Evolutionary conservation across 2,329 filamentous ascomycete species (phyloP).

Genomic region (Aspergillus novoparasiticus): DNA sequence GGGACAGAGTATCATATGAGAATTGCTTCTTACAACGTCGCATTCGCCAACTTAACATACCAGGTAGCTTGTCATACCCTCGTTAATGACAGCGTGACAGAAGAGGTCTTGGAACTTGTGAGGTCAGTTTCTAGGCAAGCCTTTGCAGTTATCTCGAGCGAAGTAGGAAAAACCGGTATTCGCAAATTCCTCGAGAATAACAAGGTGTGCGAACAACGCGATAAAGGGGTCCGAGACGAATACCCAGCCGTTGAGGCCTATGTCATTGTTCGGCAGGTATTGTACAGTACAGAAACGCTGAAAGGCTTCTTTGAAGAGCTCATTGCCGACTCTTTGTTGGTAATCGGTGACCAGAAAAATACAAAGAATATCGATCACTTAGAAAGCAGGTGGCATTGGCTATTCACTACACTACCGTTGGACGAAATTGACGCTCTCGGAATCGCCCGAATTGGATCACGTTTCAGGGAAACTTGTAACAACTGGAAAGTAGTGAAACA

Average conservation of each 20-base stretch:
- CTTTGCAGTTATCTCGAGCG: slow-evolving; percentile 36
- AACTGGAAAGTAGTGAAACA: slow-evolving; percentile 55
- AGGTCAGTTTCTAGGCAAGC: slow-evolving; percentile 39
- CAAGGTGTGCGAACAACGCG: slow-evolving; percentile 42
- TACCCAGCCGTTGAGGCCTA: slow-evolving; percentile 49
- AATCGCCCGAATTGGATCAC: slow-evolving; percentile 44
- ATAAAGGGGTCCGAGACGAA: slow-evolving; percentile 52
- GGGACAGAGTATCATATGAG: slow-evolving; percentile 23
- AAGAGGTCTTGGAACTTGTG: slow-evolving; percentile 34
- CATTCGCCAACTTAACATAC: slow-evolving; percentile 42
- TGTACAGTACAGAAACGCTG: slow-evolving; percentile 34
- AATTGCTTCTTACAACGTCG: slow-evolving; percentile 35
- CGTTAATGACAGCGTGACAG: slow-evolving; percentile 24
- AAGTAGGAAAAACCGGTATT: slow-evolving; percentile 39
- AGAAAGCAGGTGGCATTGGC: slow-evolving; percentile 43
- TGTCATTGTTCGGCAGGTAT: slow-evolving; percentile 50
- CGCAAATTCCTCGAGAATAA: slow-evolving; percentile 50
- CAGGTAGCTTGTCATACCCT: slow-evolving; percentile 41
- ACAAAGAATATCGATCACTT: slow-evolving; percentile 31
- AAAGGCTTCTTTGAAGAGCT: slow-evolving; percentile 48
- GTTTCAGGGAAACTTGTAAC: slow-evolving; percentile 44
- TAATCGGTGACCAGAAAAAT: slow-evolving; percentile 41
- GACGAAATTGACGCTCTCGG: slow-evolving; percentile 56
- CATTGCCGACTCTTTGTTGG: slow-evolving; percentile 36
- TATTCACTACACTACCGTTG: slow-evolving; percentile 58